Base-by-base conservation (phyloP, 73 alveolate species). In the Paramecium biaurelia region DNA sequence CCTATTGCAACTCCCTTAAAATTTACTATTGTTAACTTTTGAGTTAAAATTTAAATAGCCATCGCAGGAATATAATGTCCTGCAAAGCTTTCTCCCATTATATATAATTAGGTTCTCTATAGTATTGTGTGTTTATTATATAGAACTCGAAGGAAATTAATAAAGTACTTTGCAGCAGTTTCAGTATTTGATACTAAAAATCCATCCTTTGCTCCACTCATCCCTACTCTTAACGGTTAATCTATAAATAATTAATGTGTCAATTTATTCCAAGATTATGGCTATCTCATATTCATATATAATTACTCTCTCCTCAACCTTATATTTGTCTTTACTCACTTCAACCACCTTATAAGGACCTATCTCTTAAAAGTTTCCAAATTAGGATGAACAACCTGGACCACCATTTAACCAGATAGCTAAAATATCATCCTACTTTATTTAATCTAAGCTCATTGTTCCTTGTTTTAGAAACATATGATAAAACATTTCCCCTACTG, bases 71-170 rank as follows among this genome's bases (percentile, higher is more conserved):
- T 84, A 93, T 95, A 96, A 53, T 94, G 96, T 9, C 99, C 99
- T 86, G 98, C 98, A 92, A 95, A 96, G 76, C 97, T 93, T 93
- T 97, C 99, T n/a, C 99, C 99, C 82, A 97, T 49, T n/a, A 97
- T 92, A 86, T 90, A 93, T 89, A 97, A 89, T 30, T 82, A 72
- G 38, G 95, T 93, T 24, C 92, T 92, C 45, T 76, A 42, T 70
- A 90, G 95, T 11, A 37, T 37, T 20, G 89, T n/a, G 11, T 76
- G 70, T 8, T 76, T 35, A n/a, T 34, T 41, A 38, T 24, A 35
- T 2, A 76, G 26, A 21, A 21, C 21, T 20, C 42, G 10, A 7
- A 76, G 21, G 89, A 76, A 76, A n/a, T 76, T 24, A 8, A 76
- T 35, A 14, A 76, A 35, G 45, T 76, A 76, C 18, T 76, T 42